Evolutionary conservation across 2,329 filamentous ascomycete species (phyloP), one percentile per base, ranked within the genome.

Genomic region (Penicillium sp.): DNA sequence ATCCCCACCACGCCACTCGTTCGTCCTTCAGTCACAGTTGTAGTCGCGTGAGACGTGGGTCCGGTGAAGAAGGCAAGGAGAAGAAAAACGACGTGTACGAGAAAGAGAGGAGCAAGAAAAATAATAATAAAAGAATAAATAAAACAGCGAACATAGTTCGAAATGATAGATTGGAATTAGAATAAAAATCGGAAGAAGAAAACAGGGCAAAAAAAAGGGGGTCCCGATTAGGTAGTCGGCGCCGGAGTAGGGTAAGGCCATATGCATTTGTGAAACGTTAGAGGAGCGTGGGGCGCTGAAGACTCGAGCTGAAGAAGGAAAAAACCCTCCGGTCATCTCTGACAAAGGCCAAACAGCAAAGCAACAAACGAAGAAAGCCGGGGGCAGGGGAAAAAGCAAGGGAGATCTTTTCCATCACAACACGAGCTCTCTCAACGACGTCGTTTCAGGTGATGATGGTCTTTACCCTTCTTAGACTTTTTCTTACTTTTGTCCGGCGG

Each of bases 401-500:
- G 39, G 43, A n/a, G 23, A 52, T 61, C 56, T 36, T 36, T 6
- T 33, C 30, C 13, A 4, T 15, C n/a, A n/a, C 33, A 21, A 3
- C 5, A n/a, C 33, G 33, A 21, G 13, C 4, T 39, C 34, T 6
- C 20, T 29, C 26, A 72, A 44, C 68, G 68, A 48, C 68, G 68
- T 51, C 67, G 63, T 58, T 70, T 70, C 42, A 77, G 63, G 42
- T 71, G 73, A 59, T 71, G 73, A 59, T 78, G 76, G 53, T 79
- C 76, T 46, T 75, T 75, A 46, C 75, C 74, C 58, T 75, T 76
- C 62, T 75, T 77, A 33, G 70, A 73, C 58, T 73, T 79, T 61
- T 75, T 79, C 62, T 75, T 78, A 54, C 63, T 76, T 60, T 76
- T 79, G 56, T 79, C 76, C 23, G 69, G 68, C 1, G 77, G 76